These are phyloP conservation scores for sweet orange (Citrus sinensis) DNA, from an alignment of 345 rosid species.

Conservation along the genomic window DVS_A1.0 CM039169.1:5946001-5946500, in stretches of 20 bases:
- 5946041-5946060: too few relatives aligned
- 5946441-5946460: background rate
- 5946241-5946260: background rate
- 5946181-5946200: too few relatives aligned
- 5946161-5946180: too few relatives aligned
- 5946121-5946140: too few relatives aligned
- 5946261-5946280: too few relatives aligned
- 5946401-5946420: background rate
- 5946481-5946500: background rate
- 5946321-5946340: background rate
- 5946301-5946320: background rate
- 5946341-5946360: background rate
- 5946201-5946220: too few relatives aligned
- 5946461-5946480: background rate
- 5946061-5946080: too few relatives aligned
- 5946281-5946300: background rate
- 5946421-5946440: background rate
- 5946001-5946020: too few relatives aligned
- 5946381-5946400: background rate
- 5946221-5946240: background rate
- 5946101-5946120: too few relatives aligned
- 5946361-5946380: background rate
- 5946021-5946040: too few relatives aligned
- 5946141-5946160: too few relatives aligned
- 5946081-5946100: too few relatives aligned